phyloP scores from a whole-genome alignment of 148 eudicot genomes.

The Diospyros kaki region DNA sequence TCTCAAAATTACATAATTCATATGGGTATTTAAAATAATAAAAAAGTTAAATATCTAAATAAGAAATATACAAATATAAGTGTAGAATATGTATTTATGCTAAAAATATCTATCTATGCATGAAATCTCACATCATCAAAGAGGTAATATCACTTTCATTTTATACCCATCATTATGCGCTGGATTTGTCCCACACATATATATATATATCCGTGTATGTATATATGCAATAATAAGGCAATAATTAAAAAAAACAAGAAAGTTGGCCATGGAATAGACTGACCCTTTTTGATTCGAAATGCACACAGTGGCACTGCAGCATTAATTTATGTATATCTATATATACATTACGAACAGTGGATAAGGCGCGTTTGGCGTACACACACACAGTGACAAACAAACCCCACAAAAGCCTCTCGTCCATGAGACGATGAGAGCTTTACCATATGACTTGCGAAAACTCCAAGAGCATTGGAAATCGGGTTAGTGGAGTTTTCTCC shows the following conservation, averaged over 20 bases:
- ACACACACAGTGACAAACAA: slow-evolving; percentile 15
- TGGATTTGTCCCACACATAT: no score
- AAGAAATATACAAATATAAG: no score
- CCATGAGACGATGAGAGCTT: background rate
- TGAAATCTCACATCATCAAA: no score
- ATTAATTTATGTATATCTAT: no score
- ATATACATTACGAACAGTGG: no score
- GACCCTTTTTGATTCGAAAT: slow-evolving; percentile 9
- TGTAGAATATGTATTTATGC: no score
- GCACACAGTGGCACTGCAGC: background rate
- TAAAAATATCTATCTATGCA: no score
- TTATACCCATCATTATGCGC: background rate
- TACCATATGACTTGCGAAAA: slow-evolving; percentile 21
- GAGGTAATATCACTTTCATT: background rate
- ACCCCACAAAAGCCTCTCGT: slow-evolving; percentile 20
- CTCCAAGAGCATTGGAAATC: slow-evolving; percentile 51
- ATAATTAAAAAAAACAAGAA: slow-evolving; percentile 25
- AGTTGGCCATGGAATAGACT: slow-evolving; percentile 24
- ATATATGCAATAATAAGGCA: slow-evolving; percentile 28
- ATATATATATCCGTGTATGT: background rate
- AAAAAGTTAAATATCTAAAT: no score
- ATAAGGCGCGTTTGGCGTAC: background rate
- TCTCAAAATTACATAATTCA: no score
- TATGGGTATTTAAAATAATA: no score
- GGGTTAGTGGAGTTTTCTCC: slow-evolving; percentile 54